A percentile compares a stretch with the other conserved stretches of the same genome.
Conservation (phyloP, 306 rosid genomes). For the Vigna reflexopilosa region DNA sequence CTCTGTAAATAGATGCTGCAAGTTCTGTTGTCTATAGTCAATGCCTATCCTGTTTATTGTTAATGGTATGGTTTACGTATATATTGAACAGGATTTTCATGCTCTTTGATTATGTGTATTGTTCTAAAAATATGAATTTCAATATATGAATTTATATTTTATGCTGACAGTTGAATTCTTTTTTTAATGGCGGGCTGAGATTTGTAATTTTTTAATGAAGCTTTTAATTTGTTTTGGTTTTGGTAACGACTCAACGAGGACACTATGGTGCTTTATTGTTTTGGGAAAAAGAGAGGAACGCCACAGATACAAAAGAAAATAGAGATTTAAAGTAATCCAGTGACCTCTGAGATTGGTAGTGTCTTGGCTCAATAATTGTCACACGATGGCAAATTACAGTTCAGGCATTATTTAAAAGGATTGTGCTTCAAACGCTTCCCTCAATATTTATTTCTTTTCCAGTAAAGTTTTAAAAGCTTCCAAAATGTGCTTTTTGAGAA, state of each 20-base stretch:
- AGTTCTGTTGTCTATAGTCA: constrained; percentile 31
- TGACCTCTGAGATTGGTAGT: neutral
- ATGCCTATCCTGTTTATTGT: constrained; percentile 5
- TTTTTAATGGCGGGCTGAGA: neutral
- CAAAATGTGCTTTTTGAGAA: no score
- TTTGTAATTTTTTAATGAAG: neutral
- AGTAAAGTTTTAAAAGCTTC: no score
- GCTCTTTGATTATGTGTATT: neutral
- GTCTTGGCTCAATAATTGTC: neutral
- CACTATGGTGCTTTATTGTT: neutral
- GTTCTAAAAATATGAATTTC: constrained; percentile 17
- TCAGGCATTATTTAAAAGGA: neutral
- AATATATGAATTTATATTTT: constrained; percentile 25
- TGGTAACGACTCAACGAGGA: neutral
- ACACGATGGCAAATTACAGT: neutral
- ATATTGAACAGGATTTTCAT: constrained; percentile 3
- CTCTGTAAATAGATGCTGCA: constrained; percentile 48
- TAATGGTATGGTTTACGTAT: neutral
- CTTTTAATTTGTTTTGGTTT: neutral
- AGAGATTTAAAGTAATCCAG: neutral
- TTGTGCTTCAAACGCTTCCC: neutral
- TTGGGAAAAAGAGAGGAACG: neutral
- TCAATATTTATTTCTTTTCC: no score
- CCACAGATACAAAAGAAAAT: neutral
- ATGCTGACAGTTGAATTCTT: constrained; percentile 1